A percentile compares a stretch with the other conserved stretches of the same genome.
These are phyloP conservation scores for Colletotrichum sp. DNA, from an alignment of 2,329 filamentous ascomycete species.

Conservation along the genomic window DNA sequence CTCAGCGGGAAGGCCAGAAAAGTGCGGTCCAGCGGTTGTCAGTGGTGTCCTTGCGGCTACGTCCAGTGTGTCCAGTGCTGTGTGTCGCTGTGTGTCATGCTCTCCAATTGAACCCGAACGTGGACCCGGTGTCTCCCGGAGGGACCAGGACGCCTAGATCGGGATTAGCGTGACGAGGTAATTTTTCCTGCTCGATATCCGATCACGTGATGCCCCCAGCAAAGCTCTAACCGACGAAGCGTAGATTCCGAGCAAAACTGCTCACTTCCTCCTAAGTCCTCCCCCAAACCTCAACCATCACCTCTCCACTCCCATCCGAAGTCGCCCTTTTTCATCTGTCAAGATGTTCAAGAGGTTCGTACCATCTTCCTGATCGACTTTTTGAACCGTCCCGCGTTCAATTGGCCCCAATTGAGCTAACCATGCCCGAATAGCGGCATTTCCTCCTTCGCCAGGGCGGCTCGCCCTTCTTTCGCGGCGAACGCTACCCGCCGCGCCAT, in stretches of 20 bases:
- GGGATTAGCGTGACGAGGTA: constrained; percentile 17
- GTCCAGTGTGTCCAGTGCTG: not conserved
- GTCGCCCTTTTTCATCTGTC: constrained; percentile 71
- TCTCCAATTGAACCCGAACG: constrained; percentile 19
- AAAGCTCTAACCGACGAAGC: constrained; percentile 52
- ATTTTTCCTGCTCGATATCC: constrained; percentile 17
- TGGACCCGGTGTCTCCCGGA: constrained; percentile 17
- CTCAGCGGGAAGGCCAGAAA: not conserved
- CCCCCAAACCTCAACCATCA: constrained; percentile 53
- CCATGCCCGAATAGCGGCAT: constrained; percentile 60
- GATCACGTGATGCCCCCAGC: constrained; percentile 39
- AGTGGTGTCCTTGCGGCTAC: not conserved
- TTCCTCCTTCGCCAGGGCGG: constrained; percentile 67
- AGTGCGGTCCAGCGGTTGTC: not conserved
- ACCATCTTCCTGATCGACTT: constrained; percentile 31
- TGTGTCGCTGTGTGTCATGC: not conserved
- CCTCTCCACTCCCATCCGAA: constrained; percentile 62
- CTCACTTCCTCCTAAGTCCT: constrained; percentile 54
- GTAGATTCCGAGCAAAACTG: constrained; percentile 51
- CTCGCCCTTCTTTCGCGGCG: constrained; percentile 65
- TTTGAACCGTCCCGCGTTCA: constrained; percentile 33
- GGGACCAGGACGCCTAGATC: constrained; percentile 6
- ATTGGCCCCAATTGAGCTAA: constrained; percentile 61
- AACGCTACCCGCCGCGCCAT: constrained; percentile 61
- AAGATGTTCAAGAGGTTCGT: constrained; percentile 87